Conservation (phyloP, 345 rosid species). For the Draba incana region DNA sequence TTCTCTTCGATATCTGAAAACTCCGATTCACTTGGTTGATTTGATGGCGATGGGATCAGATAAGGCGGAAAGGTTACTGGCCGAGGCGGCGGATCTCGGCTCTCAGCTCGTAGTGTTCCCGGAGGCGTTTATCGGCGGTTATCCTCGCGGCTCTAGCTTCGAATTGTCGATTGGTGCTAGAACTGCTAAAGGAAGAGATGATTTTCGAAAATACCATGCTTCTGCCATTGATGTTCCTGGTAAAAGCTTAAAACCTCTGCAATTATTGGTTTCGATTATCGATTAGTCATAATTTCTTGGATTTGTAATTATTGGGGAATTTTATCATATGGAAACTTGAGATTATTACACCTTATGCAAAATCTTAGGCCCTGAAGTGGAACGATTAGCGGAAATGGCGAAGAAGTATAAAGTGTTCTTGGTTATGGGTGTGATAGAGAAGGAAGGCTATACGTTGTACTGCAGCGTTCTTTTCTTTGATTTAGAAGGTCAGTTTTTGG, state of each 20-base stretch:
- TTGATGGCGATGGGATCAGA: conserved; percentile 41
- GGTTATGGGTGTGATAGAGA: conserved; percentile 94
- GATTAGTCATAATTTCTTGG: background rate
- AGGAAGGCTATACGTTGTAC: conserved; percentile 89
- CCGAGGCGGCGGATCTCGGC: conserved; percentile 83
- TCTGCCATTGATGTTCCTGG: conserved; percentile 92
- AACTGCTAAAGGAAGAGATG: conserved; percentile 77
- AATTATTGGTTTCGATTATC: background rate
- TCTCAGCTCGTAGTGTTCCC: conserved; percentile 92
- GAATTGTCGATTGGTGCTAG: conserved; percentile 76
- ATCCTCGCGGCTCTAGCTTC: conserved; percentile 86
- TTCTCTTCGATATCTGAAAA: background rate
- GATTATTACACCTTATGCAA: background rate
- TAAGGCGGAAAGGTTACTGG: conserved; percentile 86
- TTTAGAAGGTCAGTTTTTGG: conserved; percentile 75
- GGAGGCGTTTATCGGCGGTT: conserved; percentile 92
- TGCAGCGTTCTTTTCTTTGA: conserved; percentile 83
- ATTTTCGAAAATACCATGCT: conserved; percentile 83
- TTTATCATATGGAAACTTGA: background rate
- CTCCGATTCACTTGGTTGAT: background rate
- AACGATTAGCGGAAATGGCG: conserved; percentile 81
- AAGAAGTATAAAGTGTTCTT: conserved; percentile 79
- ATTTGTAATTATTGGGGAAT: background rate
- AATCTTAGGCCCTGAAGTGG: conserved; percentile 77
- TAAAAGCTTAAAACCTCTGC: conserved; percentile 30